Evolutionary conservation across 208 protist genomes (phyloP), one percentile per base, ranked within the genome.

Genomic region (Porcisia hertigi): DNA sequence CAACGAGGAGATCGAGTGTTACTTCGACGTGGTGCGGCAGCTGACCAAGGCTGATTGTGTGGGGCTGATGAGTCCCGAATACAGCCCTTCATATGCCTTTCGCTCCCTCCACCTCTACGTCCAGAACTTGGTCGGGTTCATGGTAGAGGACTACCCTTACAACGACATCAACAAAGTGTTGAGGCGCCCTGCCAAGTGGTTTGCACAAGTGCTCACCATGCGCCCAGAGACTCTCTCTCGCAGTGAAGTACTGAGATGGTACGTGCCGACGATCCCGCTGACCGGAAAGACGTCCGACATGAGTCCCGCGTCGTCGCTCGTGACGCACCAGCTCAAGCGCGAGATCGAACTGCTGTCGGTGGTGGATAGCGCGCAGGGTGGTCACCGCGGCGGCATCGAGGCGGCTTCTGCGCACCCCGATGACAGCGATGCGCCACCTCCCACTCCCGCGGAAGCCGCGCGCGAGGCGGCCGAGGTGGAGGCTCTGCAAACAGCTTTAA

Each of bases 101-200:
- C 82, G 81, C 77, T 90, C 86, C 18, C 76, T 97, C 49, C 83
- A 87, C 58, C 72, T 93, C 7, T 97, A 97, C 80, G 89, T 97
- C 47, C 86, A 89, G 74, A 95, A 95, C 79, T 79, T 97, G 5
- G 81, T 97, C 5, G 92, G 92, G n/a, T 91, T 90, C 82, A 91
- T 88, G 80, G 77, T 87, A 18, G 90, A 93, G 77, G 90, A 94
- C 81, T 97, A 94, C 81, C 81, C 88, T 20, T 94, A 94, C 87
- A 89, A 93, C 70, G 83, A 85, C 72, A 95, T 97, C 71, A 97
- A 97, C 76, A 91, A 90, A 63, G 91, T 97, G 43, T 84, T 97
- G 49, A 85, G 78, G 3, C 90, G 90, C 20, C 82, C 84, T 0
- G 84, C 89, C 39, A 97, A 97, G 79, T 87, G 85, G 81, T 90